Evolutionary conservation across 441 rosid species (phyloP).

Genomic region (Lepidium campestre): DNA sequence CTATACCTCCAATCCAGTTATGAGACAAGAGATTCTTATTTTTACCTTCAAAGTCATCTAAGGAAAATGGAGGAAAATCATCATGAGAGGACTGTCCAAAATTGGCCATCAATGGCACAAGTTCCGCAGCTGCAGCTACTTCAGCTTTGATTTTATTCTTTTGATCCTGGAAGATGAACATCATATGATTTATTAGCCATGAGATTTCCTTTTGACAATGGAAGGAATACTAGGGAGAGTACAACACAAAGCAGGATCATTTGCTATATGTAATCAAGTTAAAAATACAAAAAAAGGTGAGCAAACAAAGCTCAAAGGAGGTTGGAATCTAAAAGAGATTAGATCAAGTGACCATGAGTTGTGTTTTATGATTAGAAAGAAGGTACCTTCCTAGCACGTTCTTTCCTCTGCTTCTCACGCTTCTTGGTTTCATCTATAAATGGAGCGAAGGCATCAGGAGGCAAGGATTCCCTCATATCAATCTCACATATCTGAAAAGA

Average conservation of each 20-base stretch:
- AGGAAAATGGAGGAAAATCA: slow-evolving; percentile 53
- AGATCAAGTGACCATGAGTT: background rate
- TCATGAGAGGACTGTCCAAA: slow-evolving; percentile 34
- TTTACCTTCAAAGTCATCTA: slow-evolving; percentile 90
- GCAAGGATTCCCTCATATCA: slow-evolving; percentile 64
- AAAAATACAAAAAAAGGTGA: slow-evolving; percentile 34
- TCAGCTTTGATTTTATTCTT: slow-evolving; percentile 77
- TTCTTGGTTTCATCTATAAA: slow-evolving; percentile 85
- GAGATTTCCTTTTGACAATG: background rate
- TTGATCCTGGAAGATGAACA: slow-evolving; percentile 46
- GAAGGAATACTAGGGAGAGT: background rate
- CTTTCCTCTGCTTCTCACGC: slow-evolving; percentile 83
- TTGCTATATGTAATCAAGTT: background rate
- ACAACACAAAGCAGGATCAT: background rate
- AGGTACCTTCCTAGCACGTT: slow-evolving; percentile 64
- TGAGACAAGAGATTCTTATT: background rate
- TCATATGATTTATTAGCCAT: slow-evolving; percentile 10
- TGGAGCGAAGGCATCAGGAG: slow-evolving; percentile 62
- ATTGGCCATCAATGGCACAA: slow-evolving; percentile 39
- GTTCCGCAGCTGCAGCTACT: slow-evolving; percentile 49
- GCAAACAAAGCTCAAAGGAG: background rate
- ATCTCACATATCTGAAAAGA: slow-evolving; percentile 81
- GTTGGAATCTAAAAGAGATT: background rate
- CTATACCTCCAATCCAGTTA: background rate
- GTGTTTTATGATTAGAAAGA: background rate